Conservation (phyloP, 2,329 filamentous ascomycete species). For the Calonectria leucothoes region DNA sequence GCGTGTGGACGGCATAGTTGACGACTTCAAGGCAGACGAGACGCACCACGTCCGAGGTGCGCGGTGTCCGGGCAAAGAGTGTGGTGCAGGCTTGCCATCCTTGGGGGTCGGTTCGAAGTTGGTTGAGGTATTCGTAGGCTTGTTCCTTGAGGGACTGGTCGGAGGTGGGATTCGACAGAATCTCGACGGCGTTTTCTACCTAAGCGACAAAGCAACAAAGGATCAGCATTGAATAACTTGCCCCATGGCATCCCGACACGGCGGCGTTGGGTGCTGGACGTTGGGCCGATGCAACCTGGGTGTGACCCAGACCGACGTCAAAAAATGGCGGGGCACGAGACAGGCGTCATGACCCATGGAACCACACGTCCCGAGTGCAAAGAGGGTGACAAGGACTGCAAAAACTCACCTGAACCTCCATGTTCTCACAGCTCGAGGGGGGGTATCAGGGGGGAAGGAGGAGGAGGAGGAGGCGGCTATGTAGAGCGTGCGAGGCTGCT, state of each 20-base stretch:
- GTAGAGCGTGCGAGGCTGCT: slow-evolving; percentile 51
- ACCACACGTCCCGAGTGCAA: slow-evolving; percentile 22
- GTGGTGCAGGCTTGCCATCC: slow-evolving; percentile 91
- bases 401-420: slow-evolving; percentile 61
- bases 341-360: slow-evolving; percentile 36
- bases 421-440: slow-evolving; percentile 47
- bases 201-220: slow-evolving; percentile 51
- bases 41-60: slow-evolving; percentile 84
- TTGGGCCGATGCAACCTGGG: slow-evolving; percentile 38
- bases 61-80: slow-evolving; percentile 84
- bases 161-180: slow-evolving; percentile 86
- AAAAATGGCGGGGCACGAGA: slow-evolving; percentile 46
- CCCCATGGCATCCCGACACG: neutral
- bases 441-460: neutral
- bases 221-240: neutral
- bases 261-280: slow-evolving; percentile 23
- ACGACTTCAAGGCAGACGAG: slow-evolving; percentile 92
- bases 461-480: slow-evolving; percentile 20
- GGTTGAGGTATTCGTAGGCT: slow-evolving; percentile 83
- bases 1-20: slow-evolving; percentile 88
- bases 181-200: slow-evolving; percentile 96
- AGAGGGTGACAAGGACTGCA: neutral
- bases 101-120: slow-evolving; percentile 83
- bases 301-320: slow-evolving; percentile 33
- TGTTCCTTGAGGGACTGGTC: slow-evolving; percentile 81